Percentiles rank a stretch among this genome's conserved stretches.
Conservation (phyloP, 164 flowering plant genomes). For the Stephania cephalantha region DNA sequence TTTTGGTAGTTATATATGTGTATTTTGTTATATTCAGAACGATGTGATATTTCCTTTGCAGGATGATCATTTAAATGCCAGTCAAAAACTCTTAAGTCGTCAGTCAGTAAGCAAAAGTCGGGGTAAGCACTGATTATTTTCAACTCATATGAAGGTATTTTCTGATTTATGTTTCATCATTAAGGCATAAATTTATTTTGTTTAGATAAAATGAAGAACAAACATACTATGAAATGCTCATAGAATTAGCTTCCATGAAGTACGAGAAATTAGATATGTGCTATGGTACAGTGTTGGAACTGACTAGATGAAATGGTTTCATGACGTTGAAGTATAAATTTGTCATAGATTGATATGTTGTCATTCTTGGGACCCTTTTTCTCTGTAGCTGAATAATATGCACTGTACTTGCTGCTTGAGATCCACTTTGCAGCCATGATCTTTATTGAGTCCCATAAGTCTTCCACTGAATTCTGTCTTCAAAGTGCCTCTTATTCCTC, state of each 20-base stretch:
- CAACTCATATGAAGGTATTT: constrained; percentile 13
- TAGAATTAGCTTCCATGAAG: background rate
- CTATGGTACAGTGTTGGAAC: background rate
- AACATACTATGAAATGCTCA: background rate
- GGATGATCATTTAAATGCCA: constrained; percentile 43
- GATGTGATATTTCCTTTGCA: constrained; percentile 16
- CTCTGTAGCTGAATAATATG: too few relatives aligned
- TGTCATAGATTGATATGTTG: background rate
- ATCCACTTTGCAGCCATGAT: too few relatives aligned
- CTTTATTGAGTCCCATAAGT: too few relatives aligned
- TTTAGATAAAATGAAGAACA: background rate
- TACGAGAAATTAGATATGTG: background rate
- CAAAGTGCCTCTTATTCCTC: too few relatives aligned
- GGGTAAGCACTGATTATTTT: constrained; percentile 29
- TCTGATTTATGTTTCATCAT: background rate
- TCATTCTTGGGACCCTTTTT: background rate
- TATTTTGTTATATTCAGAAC: background rate
- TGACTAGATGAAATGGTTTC: background rate
- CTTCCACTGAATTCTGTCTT: too few relatives aligned
- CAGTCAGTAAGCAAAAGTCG: constrained; percentile 44
- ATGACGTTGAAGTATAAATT: background rate
- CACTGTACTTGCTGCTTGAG: too few relatives aligned
- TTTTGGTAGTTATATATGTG: background rate
- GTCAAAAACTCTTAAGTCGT: constrained; percentile 27
- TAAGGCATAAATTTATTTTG: background rate